Evolutionary conservation across 1,284 basidiomycete species (phyloP), one percentile per base, ranked within the genome.

Genomic region (Leccinum pallidistipes): DNA sequence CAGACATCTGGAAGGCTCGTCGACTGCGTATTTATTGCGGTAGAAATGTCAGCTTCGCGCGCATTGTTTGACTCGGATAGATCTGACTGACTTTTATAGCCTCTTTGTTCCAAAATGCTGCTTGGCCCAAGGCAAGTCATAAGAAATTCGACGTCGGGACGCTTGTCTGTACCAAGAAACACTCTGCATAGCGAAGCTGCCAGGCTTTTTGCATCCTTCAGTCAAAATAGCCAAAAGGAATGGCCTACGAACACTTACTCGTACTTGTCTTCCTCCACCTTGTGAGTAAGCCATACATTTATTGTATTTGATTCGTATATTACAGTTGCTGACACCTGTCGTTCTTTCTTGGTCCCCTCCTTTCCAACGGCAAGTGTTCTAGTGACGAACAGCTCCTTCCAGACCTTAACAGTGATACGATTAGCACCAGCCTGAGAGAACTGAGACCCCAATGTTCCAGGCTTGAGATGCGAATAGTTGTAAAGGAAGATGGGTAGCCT

Each of bases 131-230:
- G 32, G 32, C 32, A 32, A 32, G 32, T 32, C 32, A 11, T 91
- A 68, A 96, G 90, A 14, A 97, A 77, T 18, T 97, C 76, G 0
- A 90, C 3, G 69, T 95, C 94, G 66, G 92, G 91, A 3, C 85
- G 82, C 67, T 88, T 88, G 2, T 86, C 86, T 2, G 83, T 80
- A 52, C 87, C 83, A 64, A 95, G 88, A 21, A 95, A 76, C 2
- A 89, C 74, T 3, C 86, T 83, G 11, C 32, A 32, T 32, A 32
- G 32, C 11, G 32, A 32, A 32, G 32, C 32, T 5, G 32, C 87
- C 14, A 95, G 38, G 11, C 50, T 32, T 52, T 31, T 24, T 14
- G 34, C 34, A 36, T 36, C 34, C 34, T 36, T 36, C 34, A 36
- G 34, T 14, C 6, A 14, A 36, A 1, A 31, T 11, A 5, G 32